Base-by-base conservation (phyloP, 306 rosid genomes). In the Cucurbita ficifolia region DNA sequence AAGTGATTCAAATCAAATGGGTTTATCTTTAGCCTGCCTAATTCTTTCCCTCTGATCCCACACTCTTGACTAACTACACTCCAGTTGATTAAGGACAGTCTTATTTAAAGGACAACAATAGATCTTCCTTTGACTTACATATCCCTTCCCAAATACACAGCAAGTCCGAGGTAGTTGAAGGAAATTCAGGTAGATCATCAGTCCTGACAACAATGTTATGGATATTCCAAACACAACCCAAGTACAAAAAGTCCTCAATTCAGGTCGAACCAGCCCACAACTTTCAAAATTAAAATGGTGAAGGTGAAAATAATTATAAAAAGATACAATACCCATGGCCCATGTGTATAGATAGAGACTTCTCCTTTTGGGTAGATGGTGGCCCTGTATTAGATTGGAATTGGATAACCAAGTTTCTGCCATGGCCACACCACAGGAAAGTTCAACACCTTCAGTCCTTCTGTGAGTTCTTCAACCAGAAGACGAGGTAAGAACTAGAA, bases 21-120 rank as follows among this genome's bases (percentile, higher is more conserved):
- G 42, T 48, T 69, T 5, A 50, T 59, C 74, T 80, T 84, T 77
- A 16, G 33, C 81, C 19, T 49, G 57, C 74, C 42, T 50, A 70
- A 70, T 70, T 10, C 49, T 70, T 70, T 70, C 74, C 45, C 39
- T 70, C 13, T 24, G 74, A 70, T 49, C 74, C 74, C 59, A 70
- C 74, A 70, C 49, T 29, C 58, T 70, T 50, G 74, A 70, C 74
- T 49, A 50, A 70, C 59, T 50, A 70, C 59, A 70, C 59, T 33
- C 4, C 58, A 70, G 21, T 43, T 65, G 72, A 65, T 65, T 42
- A 43, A 63, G 18, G 49, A 29, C 22, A 70, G 14, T 49, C 7
- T 33, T 17, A 35, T 50, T 49, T 70, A 21, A 12, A 69, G 74
- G 24, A 24, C 24, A 22, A 24, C 73, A 43, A 38, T 5, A 45